Conservation (phyloP, 108 stramenopile species). For the Epithemia pelagica region DNA sequence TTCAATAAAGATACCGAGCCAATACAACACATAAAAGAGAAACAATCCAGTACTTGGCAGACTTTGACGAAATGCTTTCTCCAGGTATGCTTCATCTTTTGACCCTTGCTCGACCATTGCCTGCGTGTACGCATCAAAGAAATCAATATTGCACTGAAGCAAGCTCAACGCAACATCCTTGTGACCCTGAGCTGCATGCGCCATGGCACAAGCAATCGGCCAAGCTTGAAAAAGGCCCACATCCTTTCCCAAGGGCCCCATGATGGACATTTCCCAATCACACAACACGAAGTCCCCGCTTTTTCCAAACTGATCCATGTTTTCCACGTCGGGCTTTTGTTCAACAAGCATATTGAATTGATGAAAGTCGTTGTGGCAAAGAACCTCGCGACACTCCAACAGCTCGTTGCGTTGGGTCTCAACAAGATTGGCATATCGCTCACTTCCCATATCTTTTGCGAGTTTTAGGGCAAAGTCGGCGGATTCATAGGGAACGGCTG, state of each 20-base stretch:
- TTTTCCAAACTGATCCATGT: not conserved
- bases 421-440: too few relatives aligned
- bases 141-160: not conserved
- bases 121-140: not conserved
- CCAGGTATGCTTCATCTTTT: not conserved
- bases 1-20: not conserved
- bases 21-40: not conserved
- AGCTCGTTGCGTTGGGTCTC: too few relatives aligned
- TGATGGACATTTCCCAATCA: conserved; percentile 4
- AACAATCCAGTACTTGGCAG: too few relatives aligned
- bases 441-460: not conserved
- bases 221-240: not conserved
- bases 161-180: not conserved
- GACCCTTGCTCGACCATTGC: not conserved
- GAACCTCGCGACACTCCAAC: not conserved
- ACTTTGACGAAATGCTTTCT: too few relatives aligned
- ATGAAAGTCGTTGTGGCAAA: not conserved
- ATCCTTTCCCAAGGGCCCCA: not conserved
- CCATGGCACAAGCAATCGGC: not conserved
- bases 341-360: not conserved
- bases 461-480: not conserved
- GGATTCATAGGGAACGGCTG: too few relatives aligned
- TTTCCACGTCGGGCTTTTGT: not conserved
- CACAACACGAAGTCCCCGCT: not conserved
- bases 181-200: not conserved